Percentiles rank a stretch among this genome's conserved stretches.
phyloP scores from a whole-genome alignment of 768 basidiomycete genomes.

The Amanita pseudoporphyria region DNA sequence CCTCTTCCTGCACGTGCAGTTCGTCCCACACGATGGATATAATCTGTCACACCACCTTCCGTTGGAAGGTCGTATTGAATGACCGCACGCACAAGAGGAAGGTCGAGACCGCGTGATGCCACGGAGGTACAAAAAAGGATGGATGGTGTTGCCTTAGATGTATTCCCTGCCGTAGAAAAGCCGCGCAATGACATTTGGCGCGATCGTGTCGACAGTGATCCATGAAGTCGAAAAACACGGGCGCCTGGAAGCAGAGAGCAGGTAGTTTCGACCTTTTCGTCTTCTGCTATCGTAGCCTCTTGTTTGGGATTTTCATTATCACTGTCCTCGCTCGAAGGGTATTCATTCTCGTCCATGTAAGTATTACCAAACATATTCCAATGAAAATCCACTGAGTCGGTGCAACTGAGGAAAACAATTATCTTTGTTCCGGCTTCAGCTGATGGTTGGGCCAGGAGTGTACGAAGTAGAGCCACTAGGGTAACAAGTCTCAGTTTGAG shows the following conservation, averaged over 20 bases:
- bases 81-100: constrained; percentile 90
- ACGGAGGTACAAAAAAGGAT: constrained; percentile 94
- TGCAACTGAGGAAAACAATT: constrained; percentile 94
- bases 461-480: constrained; percentile 77
- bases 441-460: constrained; percentile 57
- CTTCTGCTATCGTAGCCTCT: constrained; percentile 14
- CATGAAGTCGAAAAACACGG: constrained; percentile 83
- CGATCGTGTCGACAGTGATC: constrained; percentile 73
- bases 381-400: constrained; percentile 96
- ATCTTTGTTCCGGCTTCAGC: constrained; percentile 53
- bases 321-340: constrained; percentile 17
- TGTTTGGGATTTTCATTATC: constrained; percentile 17
- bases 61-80: constrained; percentile 97
- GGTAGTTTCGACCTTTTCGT: constrained; percentile 43
- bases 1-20: constrained; percentile 95
- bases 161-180: constrained; percentile 48
- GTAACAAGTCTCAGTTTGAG: constrained; percentile 92
- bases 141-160: constrained; percentile 34
- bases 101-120: constrained; percentile 94
- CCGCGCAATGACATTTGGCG: constrained; percentile 78
- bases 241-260: constrained; percentile 78
- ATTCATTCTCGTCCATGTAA: constrained; percentile 41
- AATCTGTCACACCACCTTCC: constrained; percentile 93
- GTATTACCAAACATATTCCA: constrained; percentile 77
- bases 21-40: constrained; percentile 93